phyloP scores from a whole-genome alignment of 192 early-diverging fungal genomes.

The Linnemannia elongata region DNA sequence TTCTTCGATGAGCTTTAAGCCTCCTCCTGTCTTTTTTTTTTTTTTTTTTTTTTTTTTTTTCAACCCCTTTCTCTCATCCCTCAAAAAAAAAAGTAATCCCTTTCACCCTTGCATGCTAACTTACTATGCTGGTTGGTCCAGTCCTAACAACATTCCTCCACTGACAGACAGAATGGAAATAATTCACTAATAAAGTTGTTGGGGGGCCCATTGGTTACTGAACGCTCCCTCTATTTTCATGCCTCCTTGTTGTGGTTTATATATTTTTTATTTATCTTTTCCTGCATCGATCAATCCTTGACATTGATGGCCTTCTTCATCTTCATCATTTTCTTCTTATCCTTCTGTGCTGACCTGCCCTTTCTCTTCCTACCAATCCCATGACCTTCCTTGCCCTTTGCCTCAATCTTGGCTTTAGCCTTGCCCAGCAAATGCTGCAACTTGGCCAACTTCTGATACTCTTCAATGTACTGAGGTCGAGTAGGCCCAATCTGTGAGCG shows the following conservation, averaged over 20 bases:
- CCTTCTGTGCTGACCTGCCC: background rate
- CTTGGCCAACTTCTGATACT: conserved; percentile 19
- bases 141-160: background rate
- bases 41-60: conserved; percentile 11
- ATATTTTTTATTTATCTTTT: no score
- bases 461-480: conserved; percentile 37
- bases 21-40: background rate
- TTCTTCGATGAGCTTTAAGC: conserved; percentile 7
- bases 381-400: background rate
- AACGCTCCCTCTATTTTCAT: no score
- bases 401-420: background rate
- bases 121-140: background rate
- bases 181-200: background rate
- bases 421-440: conserved; percentile 1
- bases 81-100: background rate
- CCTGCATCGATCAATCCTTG: background rate
- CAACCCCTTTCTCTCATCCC: background rate
- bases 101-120: background rate
- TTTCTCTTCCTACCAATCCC: background rate
- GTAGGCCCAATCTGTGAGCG: conserved; percentile 16
- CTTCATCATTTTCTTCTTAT: background rate
- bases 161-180: background rate
- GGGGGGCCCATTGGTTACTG: background rate
- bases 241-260: no score
- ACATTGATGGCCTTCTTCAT: background rate